Percentiles rank a stretch among this genome's conserved stretches.
phyloP scores from a whole-genome alignment of 129 eudicot genomes.

The Flaveria brownii region DNA sequence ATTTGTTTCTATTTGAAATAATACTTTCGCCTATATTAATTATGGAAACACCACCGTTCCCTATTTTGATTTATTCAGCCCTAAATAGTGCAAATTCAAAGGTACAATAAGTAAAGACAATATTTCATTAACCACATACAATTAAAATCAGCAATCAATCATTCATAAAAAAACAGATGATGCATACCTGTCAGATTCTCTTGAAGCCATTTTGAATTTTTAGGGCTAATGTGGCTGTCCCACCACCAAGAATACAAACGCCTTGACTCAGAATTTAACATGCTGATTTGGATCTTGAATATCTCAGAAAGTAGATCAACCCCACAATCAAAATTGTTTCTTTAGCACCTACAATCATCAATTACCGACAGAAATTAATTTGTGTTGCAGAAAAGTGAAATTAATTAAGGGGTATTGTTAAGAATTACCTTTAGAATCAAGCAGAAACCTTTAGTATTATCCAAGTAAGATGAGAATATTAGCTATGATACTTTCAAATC shows the following conservation, averaged over 20 bases:
- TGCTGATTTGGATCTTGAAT: constrained; percentile 36
- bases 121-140: neutral
- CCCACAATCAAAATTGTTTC: constrained; percentile 26
- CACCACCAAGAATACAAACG: constrained; percentile 98
- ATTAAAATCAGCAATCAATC: neutral
- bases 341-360: neutral
- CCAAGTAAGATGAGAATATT: constrained; percentile 13
- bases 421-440: constrained; percentile 21
- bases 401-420: constrained; percentile 15
- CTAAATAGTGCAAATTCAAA: neutral
- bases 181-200: constrained; percentile 85
- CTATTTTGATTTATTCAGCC: neutral
- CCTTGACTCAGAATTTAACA: constrained; percentile 62
- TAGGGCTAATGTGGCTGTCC: constrained; percentile 98
- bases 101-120: neutral
- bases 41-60: neutral
- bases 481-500: constrained; percentile 15
- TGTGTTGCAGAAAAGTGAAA: constrained; percentile 1
- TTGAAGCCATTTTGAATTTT: constrained; percentile 99
- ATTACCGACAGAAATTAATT: neutral
- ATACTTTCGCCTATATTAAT: neutral
- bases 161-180: neutral
- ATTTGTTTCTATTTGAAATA: neutral
- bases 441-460: neutral
- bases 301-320: constrained; percentile 36